phyloP scores from a whole-genome alignment of 2,329 filamentous ascomycete species.

The Aspergillus ustus region DNA sequence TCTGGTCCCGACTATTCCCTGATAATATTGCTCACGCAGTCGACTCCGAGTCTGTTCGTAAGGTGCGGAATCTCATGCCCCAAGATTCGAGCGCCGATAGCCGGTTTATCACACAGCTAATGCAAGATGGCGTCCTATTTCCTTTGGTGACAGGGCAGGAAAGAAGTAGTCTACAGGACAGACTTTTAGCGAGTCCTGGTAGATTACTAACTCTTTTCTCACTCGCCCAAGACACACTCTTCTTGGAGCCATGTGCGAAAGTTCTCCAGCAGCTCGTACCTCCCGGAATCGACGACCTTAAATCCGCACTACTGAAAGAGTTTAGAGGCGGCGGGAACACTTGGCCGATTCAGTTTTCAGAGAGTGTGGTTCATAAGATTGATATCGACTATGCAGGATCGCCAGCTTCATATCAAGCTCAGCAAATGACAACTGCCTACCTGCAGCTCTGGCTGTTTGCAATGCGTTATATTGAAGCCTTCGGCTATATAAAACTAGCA shows the following conservation, averaged over 20 bases:
- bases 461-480: conserved; percentile 5
- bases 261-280: background rate
- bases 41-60: background rate
- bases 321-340: background rate
- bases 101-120: background rate
- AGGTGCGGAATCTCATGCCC: background rate
- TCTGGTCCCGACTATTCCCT: conserved; percentile 4
- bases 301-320: background rate
- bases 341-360: background rate
- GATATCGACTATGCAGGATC: background rate
- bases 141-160: background rate
- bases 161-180: background rate
- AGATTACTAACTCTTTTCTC: background rate
- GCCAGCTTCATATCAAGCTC: background rate
- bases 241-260: conserved; percentile 3
- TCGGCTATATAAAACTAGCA: background rate
- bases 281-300: background rate
- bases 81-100: background rate
- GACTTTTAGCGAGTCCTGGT: conserved; percentile 1
- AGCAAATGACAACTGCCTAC: background rate
- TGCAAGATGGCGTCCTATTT: background rate
- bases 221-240: conserved; percentile 3
- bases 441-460: conserved; percentile 4
- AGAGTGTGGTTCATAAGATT: background rate
- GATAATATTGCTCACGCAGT: background rate